phyloP scores from a whole-genome alignment of 805 yeast genomes.

The Priceomyces fermenticarens region DNA sequence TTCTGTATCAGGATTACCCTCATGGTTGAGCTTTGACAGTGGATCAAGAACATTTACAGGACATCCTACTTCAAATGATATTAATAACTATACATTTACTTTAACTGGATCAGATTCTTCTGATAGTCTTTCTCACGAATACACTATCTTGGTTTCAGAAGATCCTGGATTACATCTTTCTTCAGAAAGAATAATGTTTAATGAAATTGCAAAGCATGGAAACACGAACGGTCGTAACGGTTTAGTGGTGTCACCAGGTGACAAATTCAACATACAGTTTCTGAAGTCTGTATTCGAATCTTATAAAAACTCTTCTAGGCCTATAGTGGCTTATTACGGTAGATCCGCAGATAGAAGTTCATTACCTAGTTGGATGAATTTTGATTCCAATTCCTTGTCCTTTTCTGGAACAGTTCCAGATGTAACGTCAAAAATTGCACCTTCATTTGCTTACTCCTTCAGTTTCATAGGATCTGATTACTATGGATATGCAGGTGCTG shows the following conservation, averaged over 20 bases:
- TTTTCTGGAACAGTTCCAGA: constrained; percentile 89
- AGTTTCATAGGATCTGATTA: constrained; percentile 78
- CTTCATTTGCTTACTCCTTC: constrained; percentile 69
- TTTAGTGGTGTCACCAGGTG: constrained; percentile 69
- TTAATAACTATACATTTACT: constrained; percentile 36
- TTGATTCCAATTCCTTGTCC: constrained; percentile 58
- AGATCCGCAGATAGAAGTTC: constrained; percentile 80
- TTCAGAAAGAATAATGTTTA: constrained; percentile 40
- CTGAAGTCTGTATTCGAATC: constrained; percentile 55
- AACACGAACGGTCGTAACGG: constrained; percentile 75
- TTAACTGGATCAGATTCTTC: constrained; percentile 62
- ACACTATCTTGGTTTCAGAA: constrained; percentile 58
- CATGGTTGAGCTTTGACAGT: constrained; percentile 76
- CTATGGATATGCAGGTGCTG: constrained; percentile 68
- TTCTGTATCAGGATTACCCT: constrained; percentile 58
- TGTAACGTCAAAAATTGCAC: constrained; percentile 84
- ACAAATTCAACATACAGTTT: constrained; percentile 63
- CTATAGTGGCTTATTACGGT: constrained; percentile 72
- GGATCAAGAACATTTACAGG: constrained; percentile 64
- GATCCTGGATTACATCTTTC: constrained; percentile 53
- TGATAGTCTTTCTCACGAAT: constrained; percentile 41
- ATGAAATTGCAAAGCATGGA: constrained; percentile 63
- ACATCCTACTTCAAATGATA: constrained; percentile 50
- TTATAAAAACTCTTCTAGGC: constrained; percentile 40
- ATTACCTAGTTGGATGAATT: constrained; percentile 84